Conservation (phyloP, 495 filamentous ascomycete genomes). For the Acidiella bohemica region DNA sequence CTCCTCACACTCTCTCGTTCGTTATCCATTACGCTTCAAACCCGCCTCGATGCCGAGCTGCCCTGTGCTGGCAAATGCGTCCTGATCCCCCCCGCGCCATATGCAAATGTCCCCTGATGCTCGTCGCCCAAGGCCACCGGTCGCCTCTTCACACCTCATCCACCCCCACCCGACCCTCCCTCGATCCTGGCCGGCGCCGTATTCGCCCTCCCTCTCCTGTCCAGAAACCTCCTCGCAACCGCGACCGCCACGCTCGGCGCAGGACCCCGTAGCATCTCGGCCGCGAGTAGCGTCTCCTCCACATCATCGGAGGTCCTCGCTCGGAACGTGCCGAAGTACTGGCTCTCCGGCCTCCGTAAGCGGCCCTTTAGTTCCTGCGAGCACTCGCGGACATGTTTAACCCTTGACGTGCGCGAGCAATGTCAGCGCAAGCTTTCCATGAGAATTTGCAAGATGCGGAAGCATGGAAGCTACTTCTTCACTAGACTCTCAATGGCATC, state of each 20-base stretch:
- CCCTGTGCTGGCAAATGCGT: too few relatives aligned
- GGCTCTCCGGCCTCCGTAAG: slow-evolving; percentile 1
- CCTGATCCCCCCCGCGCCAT: too few relatives aligned
- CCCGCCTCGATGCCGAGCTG: too few relatives aligned
- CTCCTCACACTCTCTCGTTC: background rate
- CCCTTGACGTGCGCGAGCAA: background rate
- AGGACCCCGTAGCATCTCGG: background rate
- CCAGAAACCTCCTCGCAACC: slow-evolving; percentile 5
- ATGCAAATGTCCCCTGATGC: background rate
- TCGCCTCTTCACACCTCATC: background rate
- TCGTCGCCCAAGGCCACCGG: background rate
- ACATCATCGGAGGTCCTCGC: background rate
- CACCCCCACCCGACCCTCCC: background rate
- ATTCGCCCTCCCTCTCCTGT: slow-evolving; percentile 9
- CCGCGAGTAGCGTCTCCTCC: background rate
- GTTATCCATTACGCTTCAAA: slow-evolving; percentile 21
- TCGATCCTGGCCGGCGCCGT: slow-evolving; percentile 16
- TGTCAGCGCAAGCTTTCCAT: slow-evolving; percentile 1
- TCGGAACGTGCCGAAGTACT: slow-evolving; percentile 3
- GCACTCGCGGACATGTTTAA: slow-evolving; percentile 9
- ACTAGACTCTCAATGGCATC: slow-evolving; percentile 18
- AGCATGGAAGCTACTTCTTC: slow-evolving; percentile 13
- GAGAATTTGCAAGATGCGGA: background rate
- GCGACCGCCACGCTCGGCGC: background rate
- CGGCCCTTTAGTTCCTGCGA: slow-evolving; percentile 4